Evolutionary conservation across 495 filamentous ascomycete genomes (phyloP).

Genomic region (Corynascus novoguineensis): DNA sequence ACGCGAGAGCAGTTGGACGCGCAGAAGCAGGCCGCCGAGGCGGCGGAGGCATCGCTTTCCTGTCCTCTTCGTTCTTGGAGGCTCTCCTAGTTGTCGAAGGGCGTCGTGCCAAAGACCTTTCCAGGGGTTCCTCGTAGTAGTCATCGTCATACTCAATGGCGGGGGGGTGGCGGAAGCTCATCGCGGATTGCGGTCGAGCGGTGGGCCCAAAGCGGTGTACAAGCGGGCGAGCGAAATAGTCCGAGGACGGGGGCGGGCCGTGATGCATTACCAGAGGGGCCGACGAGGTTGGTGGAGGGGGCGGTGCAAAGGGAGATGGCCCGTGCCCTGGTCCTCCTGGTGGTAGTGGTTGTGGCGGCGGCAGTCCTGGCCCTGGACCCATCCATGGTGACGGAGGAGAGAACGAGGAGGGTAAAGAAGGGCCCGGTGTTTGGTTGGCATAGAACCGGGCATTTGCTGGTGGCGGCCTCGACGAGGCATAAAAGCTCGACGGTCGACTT

Average conservation of each 20-base stretch:
- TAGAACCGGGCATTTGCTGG: conserved; percentile 27
- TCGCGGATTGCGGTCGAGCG: conserved; percentile 39
- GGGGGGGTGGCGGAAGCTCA: conserved; percentile 35
- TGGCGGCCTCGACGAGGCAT: conserved; percentile 32
- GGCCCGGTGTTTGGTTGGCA: conserved; percentile 15
- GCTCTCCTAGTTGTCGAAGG: conserved; percentile 35
- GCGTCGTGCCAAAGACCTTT: conserved; percentile 31
- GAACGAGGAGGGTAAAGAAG: conserved; percentile 13
- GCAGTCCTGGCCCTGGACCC: neutral
- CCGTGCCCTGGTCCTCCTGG: neutral
- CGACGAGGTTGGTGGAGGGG: conserved; percentile 11
- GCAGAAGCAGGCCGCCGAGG: conserved; percentile 37
- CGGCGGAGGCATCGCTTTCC: conserved; percentile 36
- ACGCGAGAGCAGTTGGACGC: conserved; percentile 30
- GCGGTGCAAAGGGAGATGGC: conserved; percentile 10
- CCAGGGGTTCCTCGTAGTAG: conserved; percentile 25
- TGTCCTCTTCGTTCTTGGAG: conserved; percentile 36
- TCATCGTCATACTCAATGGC: conserved; percentile 29
- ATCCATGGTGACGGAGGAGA: conserved; percentile 14
- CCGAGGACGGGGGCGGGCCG: conserved; percentile 14
- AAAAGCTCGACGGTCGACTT: conserved; percentile 38
- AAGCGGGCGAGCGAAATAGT: conserved; percentile 32
- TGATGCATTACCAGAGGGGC: conserved; percentile 18
- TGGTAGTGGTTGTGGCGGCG: neutral
- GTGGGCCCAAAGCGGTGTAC: conserved; percentile 34